Evolutionary conservation across 208 protist species (phyloP).

Genomic region (Crithidia expoeki): DNA sequence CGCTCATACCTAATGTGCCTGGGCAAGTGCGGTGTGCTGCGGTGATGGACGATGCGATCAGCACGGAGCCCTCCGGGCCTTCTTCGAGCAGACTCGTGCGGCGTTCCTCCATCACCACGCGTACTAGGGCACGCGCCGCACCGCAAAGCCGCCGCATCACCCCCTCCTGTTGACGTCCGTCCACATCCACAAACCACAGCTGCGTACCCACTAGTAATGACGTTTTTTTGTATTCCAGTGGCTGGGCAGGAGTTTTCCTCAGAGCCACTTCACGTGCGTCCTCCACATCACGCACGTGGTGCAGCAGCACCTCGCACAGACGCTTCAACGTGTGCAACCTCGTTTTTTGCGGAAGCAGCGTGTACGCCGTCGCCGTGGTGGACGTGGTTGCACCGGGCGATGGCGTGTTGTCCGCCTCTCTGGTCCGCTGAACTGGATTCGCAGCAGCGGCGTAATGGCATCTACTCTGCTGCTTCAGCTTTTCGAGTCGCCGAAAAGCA

Average conservation of each 20-base stretch:
- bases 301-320: slow-evolving; percentile 62
- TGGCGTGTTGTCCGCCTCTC: too few species aligned
- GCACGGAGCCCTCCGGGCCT: slow-evolving; percentile 67
- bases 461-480: slow-evolving; percentile 48
- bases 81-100: slow-evolving; percentile 58
- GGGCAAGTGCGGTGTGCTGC: slow-evolving; percentile 8
- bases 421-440: neutral
- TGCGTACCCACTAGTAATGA: neutral
- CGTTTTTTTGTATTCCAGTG: neutral
- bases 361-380: slow-evolving; percentile 24
- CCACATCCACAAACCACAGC: slow-evolving; percentile 54
- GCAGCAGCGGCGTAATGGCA: slow-evolving; percentile 26
- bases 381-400: neutral
- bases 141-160: slow-evolving; percentile 54
- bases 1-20: neutral
- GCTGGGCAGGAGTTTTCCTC: too few species aligned
- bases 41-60: slow-evolving; percentile 53
- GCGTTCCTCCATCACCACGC: slow-evolving; percentile 82
- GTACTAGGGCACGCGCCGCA: slow-evolving; percentile 66
- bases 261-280: neutral
- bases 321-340: slow-evolving; percentile 77
- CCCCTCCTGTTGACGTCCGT: slow-evolving; percentile 45
- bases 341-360: slow-evolving; percentile 78
- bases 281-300: slow-evolving; percentile 31
- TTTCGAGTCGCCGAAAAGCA: slow-evolving; percentile 44